Conservation (phyloP, 1,284 basidiomycete genomes). For the Sutorius eximius region DNA sequence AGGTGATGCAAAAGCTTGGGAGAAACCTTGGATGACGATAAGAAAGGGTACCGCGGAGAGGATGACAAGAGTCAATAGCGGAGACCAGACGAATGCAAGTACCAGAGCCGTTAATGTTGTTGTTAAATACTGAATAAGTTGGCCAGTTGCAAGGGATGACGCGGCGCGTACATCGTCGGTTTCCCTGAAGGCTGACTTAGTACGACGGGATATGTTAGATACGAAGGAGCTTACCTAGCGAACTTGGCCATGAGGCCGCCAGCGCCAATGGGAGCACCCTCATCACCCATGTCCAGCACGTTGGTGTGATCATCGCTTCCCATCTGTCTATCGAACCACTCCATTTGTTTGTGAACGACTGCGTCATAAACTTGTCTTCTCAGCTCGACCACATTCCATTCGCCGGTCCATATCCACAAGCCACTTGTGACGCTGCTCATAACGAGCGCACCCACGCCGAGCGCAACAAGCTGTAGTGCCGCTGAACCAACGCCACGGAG, state of each 20-base stretch:
- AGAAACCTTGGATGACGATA: constrained; percentile 71
- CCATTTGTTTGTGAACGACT: constrained; percentile 73
- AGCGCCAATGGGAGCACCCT: constrained; percentile 68
- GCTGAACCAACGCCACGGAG: constrained; percentile 59
- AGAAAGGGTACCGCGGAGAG: constrained; percentile 88
- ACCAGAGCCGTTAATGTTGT: constrained; percentile 79
- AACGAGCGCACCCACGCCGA: constrained; percentile 69
- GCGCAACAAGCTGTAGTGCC: constrained; percentile 68
- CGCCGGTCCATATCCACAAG: constrained; percentile 88
- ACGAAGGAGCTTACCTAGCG: constrained; percentile 59
- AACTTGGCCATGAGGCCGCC: constrained; percentile 96
- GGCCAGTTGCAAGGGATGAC: constrained; percentile 75
- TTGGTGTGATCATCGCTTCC: constrained; percentile 52
- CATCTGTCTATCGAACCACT: constrained; percentile 87
- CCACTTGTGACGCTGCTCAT: constrained; percentile 75
- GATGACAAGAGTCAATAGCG: constrained; percentile 87
- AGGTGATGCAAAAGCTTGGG: constrained; percentile 69
- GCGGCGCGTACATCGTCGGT: constrained; percentile 92
- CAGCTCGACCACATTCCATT: constrained; percentile 73
- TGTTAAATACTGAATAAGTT: constrained; percentile 77
- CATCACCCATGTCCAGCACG: constrained; percentile 44
- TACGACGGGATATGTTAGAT: background rate
- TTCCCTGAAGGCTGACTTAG: constrained; percentile 56
- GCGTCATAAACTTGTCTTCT: constrained; percentile 70
- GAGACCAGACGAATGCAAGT: constrained; percentile 81